Evolutionary conservation across 2,329 filamentous ascomycete species (phyloP).

Genomic region (Ophiostoma sp.): DNA sequence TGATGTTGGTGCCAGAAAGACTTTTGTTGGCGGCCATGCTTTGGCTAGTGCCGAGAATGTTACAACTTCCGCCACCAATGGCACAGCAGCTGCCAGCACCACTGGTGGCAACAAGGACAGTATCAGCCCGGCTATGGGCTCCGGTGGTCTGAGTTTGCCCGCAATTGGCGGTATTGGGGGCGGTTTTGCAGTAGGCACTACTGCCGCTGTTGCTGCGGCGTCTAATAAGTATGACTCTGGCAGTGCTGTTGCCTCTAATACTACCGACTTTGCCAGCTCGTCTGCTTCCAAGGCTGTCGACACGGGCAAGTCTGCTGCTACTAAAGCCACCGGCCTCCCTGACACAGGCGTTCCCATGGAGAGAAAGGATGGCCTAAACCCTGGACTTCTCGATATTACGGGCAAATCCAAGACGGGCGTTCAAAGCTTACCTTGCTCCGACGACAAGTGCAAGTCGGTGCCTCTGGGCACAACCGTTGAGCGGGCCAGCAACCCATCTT

Average conservation of each 20-base stretch:
- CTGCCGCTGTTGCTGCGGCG: neutral
- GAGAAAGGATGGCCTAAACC: neutral
- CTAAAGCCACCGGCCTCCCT: neutral
- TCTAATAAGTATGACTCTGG: neutral
- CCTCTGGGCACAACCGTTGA: neutral
- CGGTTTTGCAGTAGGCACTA: slow-evolving; percentile 22
- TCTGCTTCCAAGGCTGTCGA: neutral
- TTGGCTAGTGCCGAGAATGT: slow-evolving; percentile 31
- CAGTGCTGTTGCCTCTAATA: neutral
- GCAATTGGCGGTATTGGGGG: slow-evolving; percentile 30
- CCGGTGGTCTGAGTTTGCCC: slow-evolving; percentile 16
- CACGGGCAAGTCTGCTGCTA: neutral
- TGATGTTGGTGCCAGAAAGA: slow-evolving; percentile 15
- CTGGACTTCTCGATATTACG: slow-evolving; percentile 1
- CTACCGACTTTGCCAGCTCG: neutral
- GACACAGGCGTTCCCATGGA: neutral
- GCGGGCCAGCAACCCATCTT: too few relatives aligned
- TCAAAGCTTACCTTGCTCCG: neutral
- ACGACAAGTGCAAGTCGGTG: neutral
- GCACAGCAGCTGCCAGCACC: neutral
- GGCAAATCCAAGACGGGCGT: neutral
- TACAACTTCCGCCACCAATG: neutral
- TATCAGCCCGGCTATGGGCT: neutral
- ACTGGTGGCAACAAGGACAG: neutral
- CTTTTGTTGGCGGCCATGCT: slow-evolving; percentile 42